Evolutionary conservation across 345 rosid genomes (phyloP).

Genomic region (Arabis hirsuta): DNA sequence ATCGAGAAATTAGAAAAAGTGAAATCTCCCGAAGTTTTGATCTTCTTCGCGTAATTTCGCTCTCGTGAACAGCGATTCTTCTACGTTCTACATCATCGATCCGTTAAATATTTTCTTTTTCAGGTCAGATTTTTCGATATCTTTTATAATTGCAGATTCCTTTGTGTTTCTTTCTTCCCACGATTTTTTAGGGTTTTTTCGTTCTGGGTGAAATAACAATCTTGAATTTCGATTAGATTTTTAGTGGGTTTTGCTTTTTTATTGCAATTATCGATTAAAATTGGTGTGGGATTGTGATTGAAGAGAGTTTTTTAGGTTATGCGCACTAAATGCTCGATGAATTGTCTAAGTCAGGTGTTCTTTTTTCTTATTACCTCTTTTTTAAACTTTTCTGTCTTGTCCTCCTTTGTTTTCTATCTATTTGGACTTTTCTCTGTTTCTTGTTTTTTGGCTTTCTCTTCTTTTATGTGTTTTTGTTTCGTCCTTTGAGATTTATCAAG

Average conservation of each 20-base stretch:
- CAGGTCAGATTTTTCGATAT: conserved; percentile 20
- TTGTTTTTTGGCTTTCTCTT: neutral
- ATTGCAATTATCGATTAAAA: conserved; percentile 9
- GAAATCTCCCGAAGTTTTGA: conserved; percentile 16
- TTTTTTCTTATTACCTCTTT: neutral
- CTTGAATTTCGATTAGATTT: conserved; percentile 3
- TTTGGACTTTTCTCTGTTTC: conserved; percentile 33
- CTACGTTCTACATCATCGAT: conserved; percentile 10
- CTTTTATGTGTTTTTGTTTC: conserved; percentile 13
- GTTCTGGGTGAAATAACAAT: neutral
- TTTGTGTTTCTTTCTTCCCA: neutral
- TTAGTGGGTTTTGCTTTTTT: conserved; percentile 17
- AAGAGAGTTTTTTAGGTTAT: conserved; percentile 26
- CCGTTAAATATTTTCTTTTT: neutral
- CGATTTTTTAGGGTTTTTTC: conserved; percentile 17
- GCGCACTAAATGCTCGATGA: conserved; percentile 46
- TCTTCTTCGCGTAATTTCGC: conserved; percentile 30
- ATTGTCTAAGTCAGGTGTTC: conserved; percentile 37
- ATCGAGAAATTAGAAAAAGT: conserved; percentile 26
- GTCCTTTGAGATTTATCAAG: conserved; percentile 37
- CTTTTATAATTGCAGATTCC: conserved; percentile 9
- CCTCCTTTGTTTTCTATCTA: conserved; percentile 30
- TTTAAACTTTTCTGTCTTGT: neutral
- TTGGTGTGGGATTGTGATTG: conserved; percentile 25
- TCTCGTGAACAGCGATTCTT: conserved; percentile 28